Conservation (phyloP, 2,329 filamentous ascomycete species). For the Metarhizium sp. region DNA sequence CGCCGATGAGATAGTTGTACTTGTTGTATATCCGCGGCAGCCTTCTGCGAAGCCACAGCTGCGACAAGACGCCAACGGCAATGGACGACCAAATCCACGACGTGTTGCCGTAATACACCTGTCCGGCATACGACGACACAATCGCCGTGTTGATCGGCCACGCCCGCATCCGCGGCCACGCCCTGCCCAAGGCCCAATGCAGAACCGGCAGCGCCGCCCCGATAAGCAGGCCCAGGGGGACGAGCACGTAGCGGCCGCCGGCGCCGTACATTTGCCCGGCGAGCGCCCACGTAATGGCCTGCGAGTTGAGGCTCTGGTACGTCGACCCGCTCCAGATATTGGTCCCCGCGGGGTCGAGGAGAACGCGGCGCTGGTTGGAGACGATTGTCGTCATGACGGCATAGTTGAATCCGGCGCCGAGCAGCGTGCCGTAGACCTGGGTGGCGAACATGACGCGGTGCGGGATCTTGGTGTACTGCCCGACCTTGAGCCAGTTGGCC, state of each 20-base stretch:
- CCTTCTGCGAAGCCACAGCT: constrained; percentile 44
- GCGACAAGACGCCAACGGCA: constrained; percentile 34
- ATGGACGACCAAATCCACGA: constrained; percentile 4
- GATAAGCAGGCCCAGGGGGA: constrained; percentile 30
- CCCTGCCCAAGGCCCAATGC: neutral
- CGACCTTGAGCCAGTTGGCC: constrained; percentile 46
- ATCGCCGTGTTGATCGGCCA: too few species aligned
- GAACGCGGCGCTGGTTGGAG: constrained; percentile 28
- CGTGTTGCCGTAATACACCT: too few species aligned
- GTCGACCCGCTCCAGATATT: constrained; percentile 38
- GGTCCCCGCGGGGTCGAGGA: constrained; percentile 29
- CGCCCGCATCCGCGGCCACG: too few species aligned
- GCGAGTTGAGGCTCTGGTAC: constrained; percentile 36
- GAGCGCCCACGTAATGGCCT: constrained; percentile 20
- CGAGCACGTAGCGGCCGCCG: constrained; percentile 24
- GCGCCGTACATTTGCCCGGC: constrained; percentile 32
- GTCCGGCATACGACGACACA: too few species aligned
- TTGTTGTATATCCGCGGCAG: constrained; percentile 41
- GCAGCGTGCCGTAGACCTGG: constrained; percentile 30
- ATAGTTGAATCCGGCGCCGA: constrained; percentile 35
- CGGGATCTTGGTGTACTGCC: constrained; percentile 37
- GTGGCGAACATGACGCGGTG: constrained; percentile 29
- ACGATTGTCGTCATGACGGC: constrained; percentile 36
- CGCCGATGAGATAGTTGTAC: constrained; percentile 42
- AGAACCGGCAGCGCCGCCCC: constrained; percentile 24